phyloP scores from a whole-genome alignment of 2,329 filamentous ascomycete genomes.

The Cytospora mali region DNA sequence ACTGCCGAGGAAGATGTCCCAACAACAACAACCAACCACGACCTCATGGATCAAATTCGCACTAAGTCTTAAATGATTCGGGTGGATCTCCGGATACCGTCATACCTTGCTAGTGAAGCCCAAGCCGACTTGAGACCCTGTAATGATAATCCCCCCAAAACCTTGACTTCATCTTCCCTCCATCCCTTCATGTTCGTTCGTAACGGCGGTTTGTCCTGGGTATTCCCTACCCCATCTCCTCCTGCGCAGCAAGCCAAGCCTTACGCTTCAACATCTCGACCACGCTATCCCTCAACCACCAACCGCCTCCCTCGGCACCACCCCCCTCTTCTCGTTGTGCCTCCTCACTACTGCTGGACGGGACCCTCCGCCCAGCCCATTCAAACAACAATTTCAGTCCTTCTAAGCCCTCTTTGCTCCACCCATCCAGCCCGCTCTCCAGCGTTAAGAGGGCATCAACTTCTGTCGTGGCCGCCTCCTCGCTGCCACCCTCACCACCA shows the following conservation, averaged over 20 bases:
- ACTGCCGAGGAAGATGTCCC: too few relatives aligned
- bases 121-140: too few relatives aligned
- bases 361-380: slow-evolving; percentile 53
- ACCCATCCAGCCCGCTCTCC: slow-evolving; percentile 49
- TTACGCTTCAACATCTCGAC: slow-evolving; percentile 58
- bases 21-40: too few relatives aligned
- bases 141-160: neutral
- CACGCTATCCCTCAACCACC: slow-evolving; percentile 60
- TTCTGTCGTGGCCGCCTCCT: slow-evolving; percentile 42
- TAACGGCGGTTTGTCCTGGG: too few relatives aligned
- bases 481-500: slow-evolving; percentile 51
- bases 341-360: slow-evolving; percentile 31
- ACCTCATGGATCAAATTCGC: too few relatives aligned
- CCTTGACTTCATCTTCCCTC: neutral
- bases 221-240: slow-evolving; percentile 26
- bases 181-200: too few relatives aligned
- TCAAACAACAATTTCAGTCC: slow-evolving; percentile 57
- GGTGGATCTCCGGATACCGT: too few relatives aligned
- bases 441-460: slow-evolving; percentile 76
- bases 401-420: slow-evolving; percentile 46
- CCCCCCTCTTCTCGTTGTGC: neutral
- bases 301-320: slow-evolving; percentile 41
- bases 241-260: slow-evolving; percentile 54
- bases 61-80: too few relatives aligned
- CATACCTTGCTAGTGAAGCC: too few relatives aligned